Evolutionary conservation across 768 basidiomycete species (phyloP).

Genomic region (Lyophyllum shimeji): DNA sequence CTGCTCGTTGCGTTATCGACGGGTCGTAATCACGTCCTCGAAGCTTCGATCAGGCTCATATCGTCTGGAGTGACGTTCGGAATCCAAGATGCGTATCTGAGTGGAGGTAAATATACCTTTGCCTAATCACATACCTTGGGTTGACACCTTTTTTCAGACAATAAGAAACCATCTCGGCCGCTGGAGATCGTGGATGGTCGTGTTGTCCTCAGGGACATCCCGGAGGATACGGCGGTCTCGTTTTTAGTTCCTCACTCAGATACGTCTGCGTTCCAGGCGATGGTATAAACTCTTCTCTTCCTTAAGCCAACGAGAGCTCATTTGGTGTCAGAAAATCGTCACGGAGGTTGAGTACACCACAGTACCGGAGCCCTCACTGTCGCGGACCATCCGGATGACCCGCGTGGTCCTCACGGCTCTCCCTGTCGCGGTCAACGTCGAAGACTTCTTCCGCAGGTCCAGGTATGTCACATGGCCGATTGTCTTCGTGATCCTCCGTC

Average conservation of each 20-base stretch:
- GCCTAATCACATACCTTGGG: neutral
- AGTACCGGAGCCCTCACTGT: constrained; percentile 44
- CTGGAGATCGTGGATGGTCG: constrained; percentile 41
- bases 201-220: constrained; percentile 48
- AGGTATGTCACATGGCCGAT: constrained; percentile 46
- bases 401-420: constrained; percentile 65
- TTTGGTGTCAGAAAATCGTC: constrained; percentile 57
- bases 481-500: neutral
- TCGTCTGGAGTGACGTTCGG: constrained; percentile 56
- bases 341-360: constrained; percentile 72
- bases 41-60: constrained; percentile 52
- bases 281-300: constrained; percentile 43
- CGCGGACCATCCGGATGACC: constrained; percentile 53
- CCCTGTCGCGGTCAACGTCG: constrained; percentile 90
- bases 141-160: constrained; percentile 12
- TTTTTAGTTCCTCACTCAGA: constrained; percentile 68
- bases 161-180: constrained; percentile 16
- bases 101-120: constrained; percentile 29
- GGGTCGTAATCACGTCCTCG: constrained; percentile 65
- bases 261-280: constrained; percentile 54
- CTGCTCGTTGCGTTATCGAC: constrained; percentile 60
- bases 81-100: constrained; percentile 39
- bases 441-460: constrained; percentile 91
- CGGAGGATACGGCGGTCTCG: constrained; percentile 43
- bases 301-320: constrained; percentile 1